Evolutionary conservation across 306 rosid genomes (phyloP).

Genomic region (Cucurbita maxima): DNA sequence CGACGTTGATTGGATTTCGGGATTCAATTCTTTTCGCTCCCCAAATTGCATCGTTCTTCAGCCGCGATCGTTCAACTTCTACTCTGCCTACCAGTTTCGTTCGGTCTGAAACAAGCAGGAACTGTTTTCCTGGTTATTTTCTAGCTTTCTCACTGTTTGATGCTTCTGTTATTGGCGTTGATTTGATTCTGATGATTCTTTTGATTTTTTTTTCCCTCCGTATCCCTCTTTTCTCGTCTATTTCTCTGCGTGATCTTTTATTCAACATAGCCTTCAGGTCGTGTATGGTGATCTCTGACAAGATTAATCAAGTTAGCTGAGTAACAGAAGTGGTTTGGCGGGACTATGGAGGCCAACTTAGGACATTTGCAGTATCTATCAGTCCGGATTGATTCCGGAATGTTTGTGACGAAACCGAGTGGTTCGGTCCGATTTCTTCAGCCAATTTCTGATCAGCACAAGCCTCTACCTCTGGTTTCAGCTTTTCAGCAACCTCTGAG

Average conservation of each 20-base stretch:
- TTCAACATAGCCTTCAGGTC: neutral
- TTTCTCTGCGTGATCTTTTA: neutral
- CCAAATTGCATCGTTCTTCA: neutral
- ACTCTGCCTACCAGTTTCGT: neutral
- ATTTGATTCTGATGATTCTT: neutral
- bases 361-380: slow-evolving; percentile 25
- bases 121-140: neutral
- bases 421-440: slow-evolving; percentile 20
- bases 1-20: neutral
- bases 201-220: neutral
- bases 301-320: neutral
- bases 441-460: slow-evolving; percentile 19
- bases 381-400: slow-evolving; percentile 27
- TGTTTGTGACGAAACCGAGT: slow-evolving; percentile 13
- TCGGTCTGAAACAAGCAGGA: neutral
- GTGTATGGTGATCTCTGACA: neutral
- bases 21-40: neutral
- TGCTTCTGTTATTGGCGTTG: neutral
- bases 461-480: slow-evolving; percentile 21
- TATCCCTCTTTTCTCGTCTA: neutral
- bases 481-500: slow-evolving; percentile 15
- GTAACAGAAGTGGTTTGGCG: neutral
- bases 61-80: neutral
- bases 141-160: neutral
- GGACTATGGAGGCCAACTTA: slow-evolving; percentile 45